Evolutionary conservation across 2,329 filamentous ascomycete species (phyloP), one percentile per base, ranked within the genome.

Genomic region (Claviceps pazoutovae): DNA sequence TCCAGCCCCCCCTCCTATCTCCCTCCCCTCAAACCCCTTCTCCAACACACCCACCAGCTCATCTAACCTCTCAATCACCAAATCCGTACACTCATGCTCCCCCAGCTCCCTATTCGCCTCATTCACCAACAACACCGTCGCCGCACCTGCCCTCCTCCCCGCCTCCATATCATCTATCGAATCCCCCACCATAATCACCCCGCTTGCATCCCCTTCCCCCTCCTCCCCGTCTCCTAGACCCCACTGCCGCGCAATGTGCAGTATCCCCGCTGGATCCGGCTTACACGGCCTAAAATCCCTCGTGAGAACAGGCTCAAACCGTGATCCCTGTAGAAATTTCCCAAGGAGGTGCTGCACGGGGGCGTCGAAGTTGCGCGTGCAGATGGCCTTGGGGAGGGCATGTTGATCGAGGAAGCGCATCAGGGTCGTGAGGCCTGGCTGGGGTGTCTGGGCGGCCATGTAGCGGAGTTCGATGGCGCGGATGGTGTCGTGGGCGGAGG

Each of bases 121-220:
- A 61, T 94, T 94, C 16, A 84, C 76, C 45, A 98, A 72, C 63
- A 97, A 64, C n/a, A 97, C 89, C 0, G 93, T 97, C 37, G 88
- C 86, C 1, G 90, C 88, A 1, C 91, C 91, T 0, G 91, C 91
- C 50, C 74, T 75, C 54, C 84, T 78, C 0, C 93, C 91, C 1
- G 91, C 88, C 7, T 84, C 86, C 80, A 97, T 94, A 64, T 98
- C 93, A 65, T 97, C 93, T 51, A 95, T 80, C 16, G 84, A 89
- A 63, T 91, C 86, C 4, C 86, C 86, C 21, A 83, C 80, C 80
- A 83, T 83, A 58, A 82, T 78, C 43, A 81, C 60, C 5, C 64
- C 66, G 43, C 68, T 74, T 2, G 71, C 77, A 55, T 74, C 56
- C 26, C 26, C 26, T 30, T 30, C 8, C 8, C 26, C 26, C 9